phyloP scores from a whole-genome alignment of 2,329 filamentous ascomycete species.

The Cladophialophora yegresii region DNA sequence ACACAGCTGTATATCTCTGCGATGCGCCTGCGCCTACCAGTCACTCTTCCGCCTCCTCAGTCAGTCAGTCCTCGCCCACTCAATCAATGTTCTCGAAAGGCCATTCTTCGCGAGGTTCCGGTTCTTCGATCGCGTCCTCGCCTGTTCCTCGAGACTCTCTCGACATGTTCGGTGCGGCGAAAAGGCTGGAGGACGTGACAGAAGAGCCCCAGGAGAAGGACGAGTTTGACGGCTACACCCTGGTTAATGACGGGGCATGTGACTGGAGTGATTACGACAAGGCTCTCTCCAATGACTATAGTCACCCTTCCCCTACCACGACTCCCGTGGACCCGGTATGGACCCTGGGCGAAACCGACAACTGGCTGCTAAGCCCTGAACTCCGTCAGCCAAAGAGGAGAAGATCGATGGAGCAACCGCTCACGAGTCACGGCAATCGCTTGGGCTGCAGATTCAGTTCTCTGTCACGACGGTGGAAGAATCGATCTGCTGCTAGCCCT shows the following conservation, averaged over 20 bases:
- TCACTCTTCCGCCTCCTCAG: conserved; percentile 25
- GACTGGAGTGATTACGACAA: conserved; percentile 44
- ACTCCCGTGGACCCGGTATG: conserved; percentile 30
- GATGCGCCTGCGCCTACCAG: conserved; percentile 17
- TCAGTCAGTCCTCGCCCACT: conserved; percentile 30
- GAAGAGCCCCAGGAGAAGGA: conserved; percentile 61
- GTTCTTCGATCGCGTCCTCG: conserved; percentile 63
- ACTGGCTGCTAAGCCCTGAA: conserved; percentile 20
- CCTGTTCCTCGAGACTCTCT: conserved; percentile 52
- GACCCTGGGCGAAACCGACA: conserved; percentile 28
- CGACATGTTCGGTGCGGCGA: conserved; percentile 56
- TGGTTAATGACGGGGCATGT: conserved; percentile 27
- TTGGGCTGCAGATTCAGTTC: conserved; percentile 63
- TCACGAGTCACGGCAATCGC: conserved; percentile 65
- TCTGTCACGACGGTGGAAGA: conserved; percentile 57
- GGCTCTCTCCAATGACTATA: conserved; percentile 24
- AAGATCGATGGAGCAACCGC: conserved; percentile 60
- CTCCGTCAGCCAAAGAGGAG: conserved; percentile 58
- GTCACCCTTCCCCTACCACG: conserved; percentile 20
- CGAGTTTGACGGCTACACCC: conserved; percentile 31
- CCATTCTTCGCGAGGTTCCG: conserved; percentile 34
- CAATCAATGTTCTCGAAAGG: conserved; percentile 34
- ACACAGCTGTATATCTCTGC: conserved; percentile 8
- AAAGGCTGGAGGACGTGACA: conserved; percentile 77
- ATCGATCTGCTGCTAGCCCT: conserved; percentile 51